Evolutionary conservation across 2,329 filamentous ascomycete genomes (phyloP), one percentile per base, ranked within the genome.

Genomic region (Aspergillus latus): DNA sequence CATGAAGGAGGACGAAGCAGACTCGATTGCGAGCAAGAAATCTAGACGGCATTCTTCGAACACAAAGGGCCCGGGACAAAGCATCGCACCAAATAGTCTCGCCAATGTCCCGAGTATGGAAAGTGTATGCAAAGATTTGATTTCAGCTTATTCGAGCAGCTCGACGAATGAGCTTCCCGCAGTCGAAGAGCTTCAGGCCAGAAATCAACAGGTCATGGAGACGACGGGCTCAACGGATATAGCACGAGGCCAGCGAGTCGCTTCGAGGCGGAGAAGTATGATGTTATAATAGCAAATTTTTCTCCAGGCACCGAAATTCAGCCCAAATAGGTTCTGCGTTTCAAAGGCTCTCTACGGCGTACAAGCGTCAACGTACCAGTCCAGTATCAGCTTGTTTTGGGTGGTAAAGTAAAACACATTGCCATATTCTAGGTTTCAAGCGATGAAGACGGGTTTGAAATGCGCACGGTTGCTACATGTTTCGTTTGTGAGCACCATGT

Each of bases 221-320:
- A n/a, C 29, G 59, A 62, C 48, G 46, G 50, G 32, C 2, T 47
- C 52, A n/a, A 58, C 45, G 39, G 58, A 59, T 50, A 44, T 49
- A 28, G 66, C 58, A 46, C 68, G 70, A 13, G 64, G 66, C 9
- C 68, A 72, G 43, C 68, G 72, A n/a, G 63, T 64, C 46, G 65
- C 65, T 21, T 64, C 69, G 29, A 66, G 74, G 51, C 68, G 74
- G 59, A 71, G 65, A 58, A 76, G 73, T 56, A 76, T 74, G 72
- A 73, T 76, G 69, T 58, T 75, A 46, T 76, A 49, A 66, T 42
- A 29, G 15, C 13, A 40, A 16, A 46, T 1, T 49, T 9, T 37
- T 11, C 34, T 13, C 5, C 5, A 13, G 10, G n/a, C 34, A 37
- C 6, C 10, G 30, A 8, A 11, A 11, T 39, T 15, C 11, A 11